A percentile compares a stretch with the other conserved stretches of the same genome.
These are phyloP conservation scores for Boletus fagicola DNA, from an alignment of 768 basidiomycete genomes.

Conservation along the genomic window DNA sequence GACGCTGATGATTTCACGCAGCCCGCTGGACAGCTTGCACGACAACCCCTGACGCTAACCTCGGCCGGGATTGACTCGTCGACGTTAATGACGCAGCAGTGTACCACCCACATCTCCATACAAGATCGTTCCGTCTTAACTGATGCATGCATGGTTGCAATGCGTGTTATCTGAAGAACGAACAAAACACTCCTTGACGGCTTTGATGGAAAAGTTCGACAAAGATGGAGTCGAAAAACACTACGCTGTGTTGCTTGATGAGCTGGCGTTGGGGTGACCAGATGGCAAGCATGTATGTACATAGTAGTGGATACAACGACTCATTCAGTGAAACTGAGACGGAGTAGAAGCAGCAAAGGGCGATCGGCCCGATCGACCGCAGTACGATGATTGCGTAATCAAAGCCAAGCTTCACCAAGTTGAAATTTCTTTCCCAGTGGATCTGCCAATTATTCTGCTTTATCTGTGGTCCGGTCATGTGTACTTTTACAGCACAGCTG, in stretches of 20 bases:
- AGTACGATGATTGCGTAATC: not conserved
- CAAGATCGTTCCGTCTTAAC: not conserved
- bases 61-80: not conserved
- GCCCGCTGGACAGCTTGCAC: not conserved
- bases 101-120: not conserved
- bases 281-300: no score
- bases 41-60: not conserved
- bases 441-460: not conserved
- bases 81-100: not conserved
- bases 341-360: not conserved
- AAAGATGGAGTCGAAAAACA: not conserved
- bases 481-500: not conserved
- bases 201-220: not conserved
- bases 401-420: not conserved
- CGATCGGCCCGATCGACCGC: not conserved
- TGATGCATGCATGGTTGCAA: not conserved
- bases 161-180: not conserved
- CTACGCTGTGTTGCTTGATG: no score
- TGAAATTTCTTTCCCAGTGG: not conserved
- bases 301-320: no score
- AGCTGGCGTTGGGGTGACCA: no score
- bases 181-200: not conserved
- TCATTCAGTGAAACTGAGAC: no score
- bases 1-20: slow-evolving; percentile 7
- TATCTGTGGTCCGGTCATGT: not conserved